These are phyloP conservation scores for Tillandsia leiboldiana DNA, from an alignment of 176 grass and related monocot genomes.

Conservation along the genomic window DNA sequence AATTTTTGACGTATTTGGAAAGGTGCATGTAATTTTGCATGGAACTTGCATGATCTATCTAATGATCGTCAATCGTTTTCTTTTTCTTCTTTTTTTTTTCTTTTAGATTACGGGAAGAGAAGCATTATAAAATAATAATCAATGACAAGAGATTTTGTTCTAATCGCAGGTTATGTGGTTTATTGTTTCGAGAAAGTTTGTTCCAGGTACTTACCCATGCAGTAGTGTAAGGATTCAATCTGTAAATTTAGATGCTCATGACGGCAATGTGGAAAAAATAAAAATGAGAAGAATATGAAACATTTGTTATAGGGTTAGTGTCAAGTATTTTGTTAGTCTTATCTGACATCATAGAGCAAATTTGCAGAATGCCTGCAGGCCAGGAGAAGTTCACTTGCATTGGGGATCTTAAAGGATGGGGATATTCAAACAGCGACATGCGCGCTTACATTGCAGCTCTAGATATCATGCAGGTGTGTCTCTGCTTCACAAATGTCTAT, in stretches of 20 bases:
- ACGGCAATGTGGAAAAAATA: no score
- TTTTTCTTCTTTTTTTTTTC: no score
- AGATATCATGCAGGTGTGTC: slow-evolving; percentile 59
- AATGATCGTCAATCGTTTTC: no score
- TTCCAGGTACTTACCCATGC: slow-evolving; percentile 29
- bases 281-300: no score
- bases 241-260: no score
- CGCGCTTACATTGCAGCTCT: slow-evolving; percentile 45
- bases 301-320: neutral
- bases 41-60: no score
- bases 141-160: neutral
- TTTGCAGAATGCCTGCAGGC: slow-evolving; percentile 37
- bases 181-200: slow-evolving; percentile 66
- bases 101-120: no score
- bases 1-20: no score
- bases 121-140: no score
- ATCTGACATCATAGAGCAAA: neutral
- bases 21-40: no score
- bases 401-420: slow-evolving; percentile 66
- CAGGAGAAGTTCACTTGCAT: slow-evolving; percentile 72
- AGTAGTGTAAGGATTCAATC: no score
- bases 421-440: slow-evolving; percentile 52
- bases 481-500: slow-evolving; percentile 3
- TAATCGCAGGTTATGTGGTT: slow-evolving; percentile 35
- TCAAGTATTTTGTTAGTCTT: neutral